phyloP scores from a whole-genome alignment of 768 basidiomycete species.

The Lactarius evosmus region DNA sequence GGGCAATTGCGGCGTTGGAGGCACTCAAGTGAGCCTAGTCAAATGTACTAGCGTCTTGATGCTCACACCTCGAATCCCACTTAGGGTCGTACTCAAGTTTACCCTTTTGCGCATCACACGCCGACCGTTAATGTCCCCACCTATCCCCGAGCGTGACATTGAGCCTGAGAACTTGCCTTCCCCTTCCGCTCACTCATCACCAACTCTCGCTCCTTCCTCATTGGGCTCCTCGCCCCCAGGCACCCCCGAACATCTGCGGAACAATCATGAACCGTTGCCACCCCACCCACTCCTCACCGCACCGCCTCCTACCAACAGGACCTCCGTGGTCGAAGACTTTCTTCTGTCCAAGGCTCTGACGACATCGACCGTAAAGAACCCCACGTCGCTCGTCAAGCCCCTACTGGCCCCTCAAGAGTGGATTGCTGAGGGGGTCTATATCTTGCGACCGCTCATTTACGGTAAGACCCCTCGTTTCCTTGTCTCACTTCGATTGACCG shows the following conservation, averaged over 20 bases:
- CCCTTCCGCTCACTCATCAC: conserved; percentile 52
- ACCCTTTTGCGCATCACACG: conserved; percentile 70
- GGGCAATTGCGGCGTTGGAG: conserved; percentile 74
- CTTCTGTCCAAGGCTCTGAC: conserved; percentile 79
- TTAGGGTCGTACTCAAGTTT: conserved; percentile 72
- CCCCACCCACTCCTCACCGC: conserved; percentile 58
- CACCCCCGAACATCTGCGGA: conserved; percentile 78
- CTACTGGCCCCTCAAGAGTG: conserved; percentile 67
- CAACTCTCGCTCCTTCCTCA: conserved; percentile 58
- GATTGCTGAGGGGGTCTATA: conserved; percentile 68
- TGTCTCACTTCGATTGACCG: not conserved
- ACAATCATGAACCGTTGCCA: conserved; percentile 67
- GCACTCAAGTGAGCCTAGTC: conserved; percentile 67
- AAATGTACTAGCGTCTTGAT: conserved; percentile 1
- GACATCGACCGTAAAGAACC: conserved; percentile 66
- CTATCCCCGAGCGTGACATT: conserved; percentile 84
- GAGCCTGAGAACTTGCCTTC: conserved; percentile 60
- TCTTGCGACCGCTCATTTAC: conserved; percentile 72
- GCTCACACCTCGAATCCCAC: conserved; percentile 24
- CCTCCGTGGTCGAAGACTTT: conserved; percentile 69
- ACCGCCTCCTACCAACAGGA: conserved; percentile 49
- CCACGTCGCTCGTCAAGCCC: conserved; percentile 60
- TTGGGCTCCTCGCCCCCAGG: conserved; percentile 52
- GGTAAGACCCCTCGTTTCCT: conserved; percentile 43
- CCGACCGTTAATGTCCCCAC: conserved; percentile 70